Conservation (phyloP, 805 yeast genomes). For the Sungouiozyma ichnusensis region DNA sequence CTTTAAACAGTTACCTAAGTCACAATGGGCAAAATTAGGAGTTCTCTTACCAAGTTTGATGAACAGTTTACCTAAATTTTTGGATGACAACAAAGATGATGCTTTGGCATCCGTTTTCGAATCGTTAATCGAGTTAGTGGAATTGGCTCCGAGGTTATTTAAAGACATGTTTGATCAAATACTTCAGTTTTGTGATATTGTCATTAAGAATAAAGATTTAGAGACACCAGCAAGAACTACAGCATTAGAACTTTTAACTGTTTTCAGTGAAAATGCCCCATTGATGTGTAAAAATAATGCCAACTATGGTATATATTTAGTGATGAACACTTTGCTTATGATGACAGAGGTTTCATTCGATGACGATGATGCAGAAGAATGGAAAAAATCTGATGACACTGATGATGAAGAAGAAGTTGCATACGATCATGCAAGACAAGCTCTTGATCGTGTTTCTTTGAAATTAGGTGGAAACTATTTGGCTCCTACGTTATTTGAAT, state of each 20-base stretch:
- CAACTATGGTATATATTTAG: conserved; percentile 59
- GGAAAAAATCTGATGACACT: conserved; percentile 72
- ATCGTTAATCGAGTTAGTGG: conserved; percentile 80
- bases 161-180: conserved; percentile 84
- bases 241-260: conserved; percentile 79
- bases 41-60: conserved; percentile 74
- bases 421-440: conserved; percentile 85
- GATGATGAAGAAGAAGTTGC: conserved; percentile 79
- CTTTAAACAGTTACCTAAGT: conserved; percentile 71
- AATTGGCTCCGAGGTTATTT: conserved; percentile 90
- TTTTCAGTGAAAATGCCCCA: conserved; percentile 89
- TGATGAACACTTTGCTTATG: conserved; percentile 64
- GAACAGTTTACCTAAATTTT: conserved; percentile 77
- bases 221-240: conserved; percentile 74
- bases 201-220: conserved; percentile 69
- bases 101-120: conserved; percentile 85
- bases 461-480: conserved; percentile 73
- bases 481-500: conserved; percentile 79
- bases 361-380: conserved; percentile 80
- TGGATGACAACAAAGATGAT: conserved; percentile 66
- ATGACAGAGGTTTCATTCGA: conserved; percentile 88
- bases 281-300: conserved; percentile 83
- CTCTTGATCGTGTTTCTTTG: conserved; percentile 84
- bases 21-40: conserved; percentile 65
- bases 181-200: conserved; percentile 73